These are phyloP conservation scores for Pythium rishiriense DNA, from an alignment of 352 stramenopile species.

Conservation along the genomic window DNA sequence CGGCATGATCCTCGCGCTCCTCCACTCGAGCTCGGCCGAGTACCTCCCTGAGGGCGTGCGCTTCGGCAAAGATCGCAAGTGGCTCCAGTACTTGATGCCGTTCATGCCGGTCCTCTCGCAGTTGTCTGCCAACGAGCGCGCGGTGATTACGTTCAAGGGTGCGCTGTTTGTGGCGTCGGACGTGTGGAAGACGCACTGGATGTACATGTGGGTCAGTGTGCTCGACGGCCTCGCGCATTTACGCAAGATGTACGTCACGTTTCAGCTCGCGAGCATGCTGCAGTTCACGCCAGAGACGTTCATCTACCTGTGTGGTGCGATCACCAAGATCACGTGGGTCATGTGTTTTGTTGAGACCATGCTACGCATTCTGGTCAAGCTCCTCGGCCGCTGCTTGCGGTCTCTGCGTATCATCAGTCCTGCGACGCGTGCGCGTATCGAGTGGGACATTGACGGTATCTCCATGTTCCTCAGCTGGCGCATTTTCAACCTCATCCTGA, in stretches of 20 bases:
- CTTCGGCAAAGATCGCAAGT: slow-evolving; percentile 27
- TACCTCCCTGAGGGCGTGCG: slow-evolving; percentile 42
- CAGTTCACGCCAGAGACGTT: slow-evolving; percentile 45
- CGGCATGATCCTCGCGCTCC: slow-evolving; percentile 43
- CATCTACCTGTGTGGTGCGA: slow-evolving; percentile 45
- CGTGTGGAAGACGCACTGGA: slow-evolving; percentile 65
- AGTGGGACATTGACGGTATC: slow-evolving; percentile 48
- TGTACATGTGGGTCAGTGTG: slow-evolving; percentile 55
- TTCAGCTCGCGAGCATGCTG: slow-evolving; percentile 50
- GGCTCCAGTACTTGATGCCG: slow-evolving; percentile 40
- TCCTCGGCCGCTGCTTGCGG: slow-evolving; percentile 32
- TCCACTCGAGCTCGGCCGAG: slow-evolving; percentile 31
- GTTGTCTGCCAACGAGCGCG: slow-evolving; percentile 34
- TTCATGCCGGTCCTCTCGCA: slow-evolving; percentile 39
- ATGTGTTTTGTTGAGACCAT: slow-evolving; percentile 52
- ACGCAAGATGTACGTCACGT: slow-evolving; percentile 41
- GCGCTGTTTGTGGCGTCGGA: slow-evolving; percentile 47
- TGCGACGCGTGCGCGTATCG: slow-evolving; percentile 34
- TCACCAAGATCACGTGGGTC: slow-evolving; percentile 58
- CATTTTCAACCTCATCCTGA: slow-evolving; percentile 50
- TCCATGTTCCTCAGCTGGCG: slow-evolving; percentile 55
- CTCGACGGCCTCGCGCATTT: slow-evolving; percentile 43
- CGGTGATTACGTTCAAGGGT: slow-evolving; percentile 51
- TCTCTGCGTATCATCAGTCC: slow-evolving; percentile 36
- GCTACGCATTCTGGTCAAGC: slow-evolving; percentile 32